These are phyloP conservation scores for Pythium biforme DNA, from an alignment of 352 stramenopile genomes.

Conservation along the genomic window DNA sequence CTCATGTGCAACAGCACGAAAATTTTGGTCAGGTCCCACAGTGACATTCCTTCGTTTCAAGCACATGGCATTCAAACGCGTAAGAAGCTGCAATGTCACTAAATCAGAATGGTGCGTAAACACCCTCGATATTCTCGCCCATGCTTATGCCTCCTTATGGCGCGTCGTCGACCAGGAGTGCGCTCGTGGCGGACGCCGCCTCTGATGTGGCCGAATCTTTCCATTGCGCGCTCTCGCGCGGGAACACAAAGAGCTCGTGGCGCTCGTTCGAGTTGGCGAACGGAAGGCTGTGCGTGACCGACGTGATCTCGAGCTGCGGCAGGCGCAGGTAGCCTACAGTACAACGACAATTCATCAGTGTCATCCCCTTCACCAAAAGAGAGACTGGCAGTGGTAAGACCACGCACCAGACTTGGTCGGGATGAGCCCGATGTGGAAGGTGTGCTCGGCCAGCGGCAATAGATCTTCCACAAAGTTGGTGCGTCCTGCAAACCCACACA, in stretches of 20 bases:
- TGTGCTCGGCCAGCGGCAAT: slow-evolving; percentile 62
- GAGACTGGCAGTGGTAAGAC: neutral
- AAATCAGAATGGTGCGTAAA: neutral
- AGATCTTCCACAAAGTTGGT: slow-evolving; percentile 75
- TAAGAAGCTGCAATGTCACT: slow-evolving; percentile 3
- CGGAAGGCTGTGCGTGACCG: slow-evolving; percentile 62
- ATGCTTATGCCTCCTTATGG: neutral
- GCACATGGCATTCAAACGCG: slow-evolving; percentile 9
- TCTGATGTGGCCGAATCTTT: slow-evolving; percentile 8
- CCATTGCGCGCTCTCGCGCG: slow-evolving; percentile 56
- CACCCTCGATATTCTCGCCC: no score
- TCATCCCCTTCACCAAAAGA: no score
- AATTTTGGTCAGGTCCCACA: slow-evolving; percentile 14
- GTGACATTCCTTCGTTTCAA: slow-evolving; percentile 18
- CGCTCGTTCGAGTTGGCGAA: slow-evolving; percentile 69
- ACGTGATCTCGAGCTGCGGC: slow-evolving; percentile 75
- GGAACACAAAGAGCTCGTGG: slow-evolving; percentile 74
- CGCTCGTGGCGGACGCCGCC: neutral
- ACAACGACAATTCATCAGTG: slow-evolving; percentile 17
- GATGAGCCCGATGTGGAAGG: slow-evolving; percentile 64
- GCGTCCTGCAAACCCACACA: slow-evolving; percentile 33
- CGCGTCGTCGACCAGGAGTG: neutral
- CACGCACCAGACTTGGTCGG: slow-evolving; percentile 73
- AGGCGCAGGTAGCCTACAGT: slow-evolving; percentile 63
- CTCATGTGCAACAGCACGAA: slow-evolving; percentile 20